These are phyloP conservation scores for Puccinellia tenuiflora DNA, from an alignment of 176 grass and related monocot genomes.

Conservation along the genomic window DNA sequence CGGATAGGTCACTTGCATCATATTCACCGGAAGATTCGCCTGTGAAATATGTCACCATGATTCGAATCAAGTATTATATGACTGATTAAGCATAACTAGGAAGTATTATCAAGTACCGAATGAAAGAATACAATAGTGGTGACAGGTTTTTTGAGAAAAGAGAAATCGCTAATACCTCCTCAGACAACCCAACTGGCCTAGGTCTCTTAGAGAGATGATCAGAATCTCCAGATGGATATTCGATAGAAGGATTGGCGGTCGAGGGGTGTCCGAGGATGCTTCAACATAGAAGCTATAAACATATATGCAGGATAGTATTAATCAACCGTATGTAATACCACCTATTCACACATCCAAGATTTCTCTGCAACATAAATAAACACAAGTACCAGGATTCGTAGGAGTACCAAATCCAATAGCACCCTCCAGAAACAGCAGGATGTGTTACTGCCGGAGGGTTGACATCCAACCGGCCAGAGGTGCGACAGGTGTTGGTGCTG, in stretches of 20 bases:
- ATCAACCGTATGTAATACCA: not conserved
- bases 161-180: conserved; percentile 60
- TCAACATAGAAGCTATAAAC: conserved; percentile 69
- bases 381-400: conserved; percentile 75
- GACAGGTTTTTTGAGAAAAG: conserved; percentile 1
- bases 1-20: conserved; percentile 67
- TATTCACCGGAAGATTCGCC: conserved; percentile 91
- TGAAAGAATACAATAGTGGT: conserved; percentile 14
- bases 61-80: conserved; percentile 2
- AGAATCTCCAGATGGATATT: conserved; percentile 91
- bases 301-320: conserved; percentile 2
- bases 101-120: not conserved
- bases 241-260: conserved; percentile 59
- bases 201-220: conserved; percentile 82
- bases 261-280: conserved; percentile 83
- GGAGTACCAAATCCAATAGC: conserved; percentile 88
- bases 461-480: conserved; percentile 98
- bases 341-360: conserved; percentile 13
- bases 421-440: conserved; percentile 76
- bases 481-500: conserved; percentile 72
- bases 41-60: conserved; percentile 33
- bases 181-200: conserved; percentile 86
- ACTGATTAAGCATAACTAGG: not conserved
- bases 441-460: conserved; percentile 73
- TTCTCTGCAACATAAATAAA: conserved; percentile 24